Evolutionary conservation across 176 grass and related monocot species (phyloP).

Genomic region (Typha latifolia): DNA sequence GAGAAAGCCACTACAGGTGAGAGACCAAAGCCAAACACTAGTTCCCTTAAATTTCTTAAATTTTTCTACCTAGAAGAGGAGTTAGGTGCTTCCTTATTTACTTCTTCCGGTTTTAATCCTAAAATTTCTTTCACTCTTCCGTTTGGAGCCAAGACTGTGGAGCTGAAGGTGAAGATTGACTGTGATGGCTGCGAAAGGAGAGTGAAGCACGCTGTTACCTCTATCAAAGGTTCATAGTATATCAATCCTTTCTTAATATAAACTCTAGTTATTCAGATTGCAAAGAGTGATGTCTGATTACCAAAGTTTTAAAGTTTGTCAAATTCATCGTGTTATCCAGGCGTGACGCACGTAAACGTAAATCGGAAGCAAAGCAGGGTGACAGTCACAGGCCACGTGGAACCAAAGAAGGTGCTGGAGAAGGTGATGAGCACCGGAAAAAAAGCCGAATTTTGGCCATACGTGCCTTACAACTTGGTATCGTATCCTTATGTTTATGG

Average conservation of each 20-base stretch:
- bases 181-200: constrained; percentile 12
- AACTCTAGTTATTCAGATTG: too few species aligned
- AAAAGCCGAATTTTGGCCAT: constrained; percentile 68
- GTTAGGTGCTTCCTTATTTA: neutral
- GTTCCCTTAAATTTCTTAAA: neutral
- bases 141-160: neutral
- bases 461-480: constrained; percentile 48
- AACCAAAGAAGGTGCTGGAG: constrained; percentile 56
- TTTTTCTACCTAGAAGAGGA: neutral
- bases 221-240: constrained; percentile 2
- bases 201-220: neutral
- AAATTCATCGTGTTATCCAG: constrained; percentile 4
- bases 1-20: constrained; percentile 71
- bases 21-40: neutral
- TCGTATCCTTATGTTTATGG: constrained; percentile 65
- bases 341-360: constrained; percentile 47
- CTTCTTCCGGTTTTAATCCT: too few species aligned
- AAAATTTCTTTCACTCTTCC: neutral
- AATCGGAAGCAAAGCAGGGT: constrained; percentile 64
- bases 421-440: constrained; percentile 53
- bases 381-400: constrained; percentile 68
- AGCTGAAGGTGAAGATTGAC: constrained; percentile 6
- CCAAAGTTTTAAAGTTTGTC: neutral
- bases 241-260: too few species aligned
- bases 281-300: too few species aligned